Evolutionary conservation across 2,329 filamentous ascomycete genomes (phyloP), one percentile per base, ranked within the genome.

Genomic region (Sarocladium oryzae): DNA sequence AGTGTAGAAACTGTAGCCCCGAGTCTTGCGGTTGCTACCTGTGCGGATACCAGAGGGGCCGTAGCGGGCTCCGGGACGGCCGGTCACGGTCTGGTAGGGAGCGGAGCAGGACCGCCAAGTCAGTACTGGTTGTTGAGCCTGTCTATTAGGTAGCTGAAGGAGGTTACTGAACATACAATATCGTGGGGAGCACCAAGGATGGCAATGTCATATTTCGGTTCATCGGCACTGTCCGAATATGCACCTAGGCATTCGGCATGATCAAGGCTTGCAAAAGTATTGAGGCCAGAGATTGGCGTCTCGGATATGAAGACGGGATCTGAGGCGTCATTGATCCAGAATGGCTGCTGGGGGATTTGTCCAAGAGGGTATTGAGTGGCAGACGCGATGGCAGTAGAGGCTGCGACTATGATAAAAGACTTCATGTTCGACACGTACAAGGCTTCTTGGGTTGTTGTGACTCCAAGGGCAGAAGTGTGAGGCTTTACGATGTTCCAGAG

Each of bases 31-130:
- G 15, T 37, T 63, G 61, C 84, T 84, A 35, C 87, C 89, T 30
- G 86, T 82, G 52, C 89, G 84, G 60, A 95, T 93, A 26, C 88
- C 87, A 36, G 87, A 81, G 28, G 89, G 89, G 0, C 89, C 89
- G 61, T 95, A 95, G 13, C 89, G 80, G 15, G 85, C 85, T 30
- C 84, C 75, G 8, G 55, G 84, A 79, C 5, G 92, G 87, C 69
- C 92, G 88, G 3, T 92, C 88, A 45, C 92, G 79, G 69, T 92
- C 88, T 0, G 84, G 88, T 1, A 86, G 88, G 1, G 92, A 81
- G 5, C 92, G 72, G 56, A 89, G 86, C 61, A 92, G 65, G 0
- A 74, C 79, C 59, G 85, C 82, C n/a, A n/a, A 11, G 92, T 77
- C 0, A 85, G 86, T 20, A 88, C 77, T 54, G 16, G 13, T n/a